These are phyloP conservation scores for Xylaria sp. DNA, from an alignment of 2,329 filamentous ascomycete species.

Conservation along the genomic window DNA sequence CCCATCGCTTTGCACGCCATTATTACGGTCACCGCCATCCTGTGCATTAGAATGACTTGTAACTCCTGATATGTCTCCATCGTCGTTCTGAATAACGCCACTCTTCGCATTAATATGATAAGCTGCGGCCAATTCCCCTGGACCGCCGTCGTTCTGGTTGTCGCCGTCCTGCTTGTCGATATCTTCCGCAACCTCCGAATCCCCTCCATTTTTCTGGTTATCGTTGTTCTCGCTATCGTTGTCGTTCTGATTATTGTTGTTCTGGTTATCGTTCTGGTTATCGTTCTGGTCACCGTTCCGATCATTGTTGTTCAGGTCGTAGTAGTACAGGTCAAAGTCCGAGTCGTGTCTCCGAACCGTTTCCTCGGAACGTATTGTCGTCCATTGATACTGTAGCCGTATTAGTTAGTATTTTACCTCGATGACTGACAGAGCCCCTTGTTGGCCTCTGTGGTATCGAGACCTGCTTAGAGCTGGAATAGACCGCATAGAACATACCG, in stretches of 20 bases:
- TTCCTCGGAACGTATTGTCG: not conserved
- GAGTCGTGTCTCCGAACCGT: too few species aligned
- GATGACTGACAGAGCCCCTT: not conserved
- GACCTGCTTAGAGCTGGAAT: not conserved
- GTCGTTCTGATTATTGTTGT: not conserved
- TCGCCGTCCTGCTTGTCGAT: not conserved
- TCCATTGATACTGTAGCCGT: conserved; percentile 12
- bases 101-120: too few species aligned
- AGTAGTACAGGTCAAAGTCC: too few species aligned
- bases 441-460: not conserved
- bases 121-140: too few species aligned
- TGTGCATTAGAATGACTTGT: not conserved
- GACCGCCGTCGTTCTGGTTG: not conserved
- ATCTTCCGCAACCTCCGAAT: not conserved
- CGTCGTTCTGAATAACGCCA: not conserved
- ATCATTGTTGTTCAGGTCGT: too few species aligned
- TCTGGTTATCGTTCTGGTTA: not conserved
- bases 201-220: not conserved
- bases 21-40: not conserved
- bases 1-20: too few species aligned
- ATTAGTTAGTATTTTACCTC: not conserved
- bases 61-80: not conserved
- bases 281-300: not conserved
- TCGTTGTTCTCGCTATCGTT: not conserved
- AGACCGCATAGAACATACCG: conserved; percentile 2